Base-by-base conservation (phyloP, 164 flowering plant species). In the Berberis thunbergii region DNA sequence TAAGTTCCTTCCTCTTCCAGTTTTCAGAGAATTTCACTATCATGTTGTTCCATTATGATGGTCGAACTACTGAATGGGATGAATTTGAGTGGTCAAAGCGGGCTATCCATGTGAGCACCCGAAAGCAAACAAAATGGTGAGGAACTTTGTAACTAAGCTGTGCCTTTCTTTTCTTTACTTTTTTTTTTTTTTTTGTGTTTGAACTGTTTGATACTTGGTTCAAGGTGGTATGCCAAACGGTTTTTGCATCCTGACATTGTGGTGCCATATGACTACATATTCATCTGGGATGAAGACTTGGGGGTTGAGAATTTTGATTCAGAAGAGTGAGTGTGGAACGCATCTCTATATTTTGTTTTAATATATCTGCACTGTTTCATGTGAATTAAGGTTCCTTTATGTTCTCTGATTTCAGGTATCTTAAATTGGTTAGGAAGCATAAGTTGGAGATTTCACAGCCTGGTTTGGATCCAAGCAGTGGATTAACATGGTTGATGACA, bases 241-340 rank as follows among this genome's bases (percentile, higher is more conserved):
- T 95, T 91, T 76, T 72, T 95, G 77, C 98, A 95, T 74, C 99
- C 98, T 12, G 91, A 89, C 72, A 82, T 95, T 70, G 88, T 95
- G 62, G 96, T 98, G 2, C 65, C 87, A 9, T 91, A 88, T 69
- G 99, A 95, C 10, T 95, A 88, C 70, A 86, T 95, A 57, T 95
- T 95, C 73, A 84, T 95, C 43, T 95, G 99, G 99, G 99, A 95
- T 79, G 99, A 95, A 78, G 99, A 95, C 70, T 75, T 95, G 4
- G 99, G 98, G 7, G 85, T 91, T 41, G 95, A 91, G 69, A 82
- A 95, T 73, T 95, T 95, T 60, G 54, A 89, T 76, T 87, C 93
- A n/a, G 92, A 88, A 76, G 80, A 81, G 99, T 95, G 74, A 81
- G 86, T 73, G 3, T 61, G 60, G 49, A 60, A 43, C 62, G 13